phyloP scores from a whole-genome alignment of 331 rosid genomes.

The Telfairia occidentalis region DNA sequence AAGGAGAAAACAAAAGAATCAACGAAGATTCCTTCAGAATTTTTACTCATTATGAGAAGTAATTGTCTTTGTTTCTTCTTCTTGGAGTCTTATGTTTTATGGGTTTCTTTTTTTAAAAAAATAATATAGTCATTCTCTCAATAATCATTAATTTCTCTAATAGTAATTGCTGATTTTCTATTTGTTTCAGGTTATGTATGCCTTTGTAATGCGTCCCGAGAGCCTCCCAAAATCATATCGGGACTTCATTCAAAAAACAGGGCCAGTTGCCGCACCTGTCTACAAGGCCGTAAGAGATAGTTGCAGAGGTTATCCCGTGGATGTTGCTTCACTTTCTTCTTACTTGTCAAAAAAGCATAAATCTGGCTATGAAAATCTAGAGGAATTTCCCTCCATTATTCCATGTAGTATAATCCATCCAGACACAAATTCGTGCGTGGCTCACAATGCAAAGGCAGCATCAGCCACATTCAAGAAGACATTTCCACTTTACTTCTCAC shows the following conservation, averaged over 20 bases:
- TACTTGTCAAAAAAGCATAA: slow-evolving; percentile 44
- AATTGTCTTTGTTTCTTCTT: too few species aligned
- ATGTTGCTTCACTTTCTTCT: slow-evolving; percentile 57
- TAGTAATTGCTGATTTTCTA: background rate
- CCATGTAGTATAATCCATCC: slow-evolving; percentile 85
- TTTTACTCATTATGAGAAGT: too few species aligned
- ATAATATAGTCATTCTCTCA: too few species aligned
- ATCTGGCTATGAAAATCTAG: slow-evolving; percentile 47
- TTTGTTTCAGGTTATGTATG: slow-evolving; percentile 73
- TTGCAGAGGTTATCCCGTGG: slow-evolving; percentile 71
- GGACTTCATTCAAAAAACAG: slow-evolving; percentile 86
- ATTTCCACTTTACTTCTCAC: slow-evolving; percentile 93
- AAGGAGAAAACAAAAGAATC: too few species aligned
- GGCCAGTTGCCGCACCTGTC: slow-evolving; percentile 87
- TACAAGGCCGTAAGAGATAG: slow-evolving; percentile 88
- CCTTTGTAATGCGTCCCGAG: slow-evolving; percentile 96
- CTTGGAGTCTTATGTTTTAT: background rate
- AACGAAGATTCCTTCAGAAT: too few species aligned
- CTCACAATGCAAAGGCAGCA: slow-evolving; percentile 60
- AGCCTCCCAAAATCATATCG: slow-evolving; percentile 85
- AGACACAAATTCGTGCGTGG: slow-evolving; percentile 62
- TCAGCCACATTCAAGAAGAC: slow-evolving; percentile 84
- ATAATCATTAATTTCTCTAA: background rate
- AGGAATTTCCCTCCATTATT: slow-evolving; percentile 69
- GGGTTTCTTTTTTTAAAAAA: too few species aligned